Evolutionary conservation across 805 yeast genomes (phyloP), one percentile per base, ranked within the genome.

Genomic region (Lachancea quebecensis): DNA sequence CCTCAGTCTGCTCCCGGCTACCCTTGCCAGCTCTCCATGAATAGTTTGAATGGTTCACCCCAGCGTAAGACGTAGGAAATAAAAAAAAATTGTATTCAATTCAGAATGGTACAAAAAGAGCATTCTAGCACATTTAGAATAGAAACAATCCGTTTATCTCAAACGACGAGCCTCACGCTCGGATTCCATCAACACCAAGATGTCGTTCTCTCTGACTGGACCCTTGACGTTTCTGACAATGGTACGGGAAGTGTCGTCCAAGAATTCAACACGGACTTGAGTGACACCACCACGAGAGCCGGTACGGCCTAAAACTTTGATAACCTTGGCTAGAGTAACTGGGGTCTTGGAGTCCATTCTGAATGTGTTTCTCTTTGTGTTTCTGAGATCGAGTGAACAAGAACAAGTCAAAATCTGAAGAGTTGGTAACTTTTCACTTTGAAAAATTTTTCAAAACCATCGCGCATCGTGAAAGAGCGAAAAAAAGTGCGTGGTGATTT

Each of bases 211-310:
- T 75, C 96, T 85, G 73, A 87, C 96, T 73, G 96, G 95, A 70
- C 96, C 95, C 76, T 87, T 87, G 74, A 87, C 96, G 83, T 87
- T 87, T 82, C 96, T 86, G 80, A 87, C 95, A 67, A 87, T 87
- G 69, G 93, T 84, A 81, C 96, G 85, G 75, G 93, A 78, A 69
- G 90, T 78, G 73, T 88, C 96, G 69, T 88, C 96, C 72, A 87
- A 78, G 83, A 87, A 88, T 77, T 87, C 95, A 69, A 87, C 96
- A 76, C 96, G 87, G 76, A 88, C 96, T 77, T 87, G 96, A 77
- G 95, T 87, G 75, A 87, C 96, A 81, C 96, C 96, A 85, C 98
- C 98, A 80, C 98, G 91, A 74, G 99, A 91, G 74, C 99, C 99
- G 84, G 99, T 91, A 79, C 99, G 91, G 75, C 98, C 98, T 77